These are phyloP conservation scores for Raddia guianensis DNA, from an alignment of 176 grass and related monocot genomes.

Conservation along the genomic window DNA sequence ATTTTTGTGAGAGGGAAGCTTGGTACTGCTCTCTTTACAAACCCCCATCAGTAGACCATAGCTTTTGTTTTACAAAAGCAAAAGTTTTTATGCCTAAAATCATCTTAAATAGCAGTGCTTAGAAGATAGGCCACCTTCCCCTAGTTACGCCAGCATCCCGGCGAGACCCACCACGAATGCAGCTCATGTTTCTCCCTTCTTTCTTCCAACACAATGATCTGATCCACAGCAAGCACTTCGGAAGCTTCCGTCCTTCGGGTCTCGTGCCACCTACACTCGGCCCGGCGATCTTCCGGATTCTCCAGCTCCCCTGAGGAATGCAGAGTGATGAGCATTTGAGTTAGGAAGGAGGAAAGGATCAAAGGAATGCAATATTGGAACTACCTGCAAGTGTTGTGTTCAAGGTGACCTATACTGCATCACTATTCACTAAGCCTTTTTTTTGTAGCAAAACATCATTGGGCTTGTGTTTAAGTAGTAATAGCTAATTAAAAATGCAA, in stretches of 20 bases:
- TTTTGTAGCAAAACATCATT: neutral
- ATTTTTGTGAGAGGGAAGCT: slow-evolving; percentile 33
- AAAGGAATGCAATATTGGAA: neutral
- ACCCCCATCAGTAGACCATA: slow-evolving; percentile 30
- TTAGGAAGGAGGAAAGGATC: neutral
- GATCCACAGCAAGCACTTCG: slow-evolving; percentile 24
- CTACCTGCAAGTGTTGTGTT: slow-evolving; percentile 11
- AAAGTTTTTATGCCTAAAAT: slow-evolving; percentile 41
- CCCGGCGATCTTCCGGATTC: slow-evolving; percentile 53
- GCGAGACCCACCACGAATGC: slow-evolving; percentile 29
- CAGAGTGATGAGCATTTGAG: slow-evolving; percentile 8
- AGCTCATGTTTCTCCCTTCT: slow-evolving; percentile 1
- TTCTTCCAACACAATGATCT: slow-evolving; percentile 36
- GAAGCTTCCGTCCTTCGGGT: slow-evolving; percentile 35
- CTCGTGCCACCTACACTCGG: slow-evolving; percentile 12
- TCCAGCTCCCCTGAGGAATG: slow-evolving; percentile 53
- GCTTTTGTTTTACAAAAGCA: slow-evolving; percentile 43
- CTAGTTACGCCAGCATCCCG: slow-evolving; percentile 32
- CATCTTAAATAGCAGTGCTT: slow-evolving; percentile 51
- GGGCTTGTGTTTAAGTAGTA: slow-evolving; percentile 8
- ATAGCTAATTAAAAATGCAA: slow-evolving; percentile 15
- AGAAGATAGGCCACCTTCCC: slow-evolving; percentile 29
- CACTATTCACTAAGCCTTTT: neutral
- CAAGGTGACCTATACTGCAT: slow-evolving; percentile 20
- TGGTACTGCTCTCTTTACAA: slow-evolving; percentile 21